A percentile compares a stretch with the other conserved stretches of the same genome.
phyloP scores from a whole-genome alignment of 176 grass and related monocot species.

The Melocanna baccifera region DNA sequence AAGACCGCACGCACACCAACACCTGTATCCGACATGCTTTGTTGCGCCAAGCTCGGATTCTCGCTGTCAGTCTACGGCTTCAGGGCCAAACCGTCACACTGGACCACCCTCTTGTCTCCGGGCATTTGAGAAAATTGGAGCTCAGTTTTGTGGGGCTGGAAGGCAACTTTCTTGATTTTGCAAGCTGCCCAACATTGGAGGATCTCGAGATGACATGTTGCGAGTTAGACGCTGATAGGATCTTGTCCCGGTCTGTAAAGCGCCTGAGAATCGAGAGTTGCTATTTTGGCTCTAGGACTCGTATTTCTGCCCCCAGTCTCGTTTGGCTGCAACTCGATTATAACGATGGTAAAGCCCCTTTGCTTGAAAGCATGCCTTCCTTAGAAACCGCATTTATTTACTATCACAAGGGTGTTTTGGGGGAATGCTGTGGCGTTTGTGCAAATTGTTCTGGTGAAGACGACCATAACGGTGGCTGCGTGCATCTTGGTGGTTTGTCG shows the following conservation, averaged over 20 bases:
- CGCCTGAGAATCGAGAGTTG: too few relatives aligned
- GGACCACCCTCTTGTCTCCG: not conserved
- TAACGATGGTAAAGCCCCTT: not conserved
- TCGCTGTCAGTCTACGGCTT: not conserved
- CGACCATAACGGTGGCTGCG: not conserved
- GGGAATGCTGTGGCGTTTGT: not conserved
- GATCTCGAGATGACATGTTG: too few relatives aligned
- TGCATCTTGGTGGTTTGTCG: conserved; percentile 14
- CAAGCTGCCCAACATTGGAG: not conserved
- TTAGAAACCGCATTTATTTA: not conserved
- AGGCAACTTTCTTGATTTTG: not conserved
- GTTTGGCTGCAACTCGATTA: not conserved
- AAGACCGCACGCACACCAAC: too few relatives aligned
- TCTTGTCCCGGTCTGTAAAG: too few relatives aligned
- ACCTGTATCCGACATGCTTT: not conserved
- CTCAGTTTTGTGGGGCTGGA: rapidly evolving
- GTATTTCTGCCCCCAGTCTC: not conserved
- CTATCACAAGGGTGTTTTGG: not conserved
- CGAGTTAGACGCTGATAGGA: too few relatives aligned
- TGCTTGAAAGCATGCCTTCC: not conserved
- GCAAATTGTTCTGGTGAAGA: not conserved
- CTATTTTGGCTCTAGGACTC: too few relatives aligned
- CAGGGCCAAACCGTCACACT: too few relatives aligned
- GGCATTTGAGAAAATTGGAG: not conserved
- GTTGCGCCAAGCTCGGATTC: not conserved